Base-by-base conservation (phyloP, 768 basidiomycete genomes). In the Lactarius quietus region DNA sequence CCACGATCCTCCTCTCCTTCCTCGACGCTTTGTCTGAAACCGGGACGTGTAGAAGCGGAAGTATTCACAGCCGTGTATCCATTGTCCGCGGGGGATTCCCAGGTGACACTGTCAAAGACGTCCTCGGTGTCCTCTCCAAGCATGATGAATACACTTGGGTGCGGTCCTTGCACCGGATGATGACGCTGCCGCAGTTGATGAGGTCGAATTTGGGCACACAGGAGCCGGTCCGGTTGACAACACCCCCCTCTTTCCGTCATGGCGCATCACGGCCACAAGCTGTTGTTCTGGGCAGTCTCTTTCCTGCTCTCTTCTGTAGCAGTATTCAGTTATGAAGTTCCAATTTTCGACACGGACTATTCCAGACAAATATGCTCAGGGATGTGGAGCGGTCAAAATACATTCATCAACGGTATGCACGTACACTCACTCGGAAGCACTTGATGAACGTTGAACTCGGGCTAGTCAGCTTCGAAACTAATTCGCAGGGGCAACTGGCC, bases 321-420 rank as follows among this genome's bases (percentile, higher is more conserved):
- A 62, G 73, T 66, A 63, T 68, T 74, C 59, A 86, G 84, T 17
- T 91, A 84, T 76, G 81, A 88, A 63, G 85, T 85, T 55, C 78
- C 86, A 26, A 83, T 95, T 41, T 74, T 83, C 36, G 90, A 90
- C 75, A 85, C 84, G 74, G 93, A 94, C 76, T 88, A 87, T 77
- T 84, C 90, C 35, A 85, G 92, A 56, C 94, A 98, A 80, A 88
- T 89, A 75, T 98, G 95, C 77, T 93, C 90, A 66, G 95, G 95
- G 60, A 96, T 98, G 93, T 98, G 92, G 87, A 90, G 85, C 31
- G 85, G 86, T 43, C 73, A 81, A 57, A 81, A 85, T 48, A 89
- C 95, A 35, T 89, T 85, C 76, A 94, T 97, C 71, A 92, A 93
- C 75, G 89, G 91, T 92, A 78, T 63, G 73, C 76, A 62, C 63